Evolutionary conservation across 257 asterid genomes (phyloP).

Genomic region (Ilex aquifolium): DNA sequence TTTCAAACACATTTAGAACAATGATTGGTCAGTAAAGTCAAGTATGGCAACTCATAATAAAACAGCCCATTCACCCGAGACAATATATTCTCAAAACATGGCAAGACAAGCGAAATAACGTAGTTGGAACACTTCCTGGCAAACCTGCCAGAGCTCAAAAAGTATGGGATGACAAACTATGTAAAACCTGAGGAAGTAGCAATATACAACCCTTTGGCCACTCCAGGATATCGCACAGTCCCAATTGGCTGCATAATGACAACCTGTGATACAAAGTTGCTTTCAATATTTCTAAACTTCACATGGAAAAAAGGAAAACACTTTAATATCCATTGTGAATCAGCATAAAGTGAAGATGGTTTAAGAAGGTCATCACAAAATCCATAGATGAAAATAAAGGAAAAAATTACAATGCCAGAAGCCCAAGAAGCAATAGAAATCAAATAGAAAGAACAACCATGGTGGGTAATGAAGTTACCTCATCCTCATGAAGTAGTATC

Average conservation of each 20-base stretch:
- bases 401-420: conserved; percentile 5
- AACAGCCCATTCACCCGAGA: not conserved
- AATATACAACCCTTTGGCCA: conserved; percentile 88
- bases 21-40: conserved; percentile 7
- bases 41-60: not conserved
- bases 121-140: not conserved
- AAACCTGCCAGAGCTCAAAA: not conserved
- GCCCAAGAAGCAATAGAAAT: conserved; percentile 4
- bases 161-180: conserved; percentile 1
- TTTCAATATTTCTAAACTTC: not conserved
- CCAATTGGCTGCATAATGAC: conserved; percentile 87
- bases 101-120: not conserved
- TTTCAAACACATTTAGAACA: conserved; percentile 2
- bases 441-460: conserved; percentile 7
- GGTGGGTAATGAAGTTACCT: conserved; percentile 35
- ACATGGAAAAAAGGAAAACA: not conserved
- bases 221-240: conserved; percentile 81
- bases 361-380: not conserved
- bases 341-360: conserved; percentile 1
- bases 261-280: conserved; percentile 41
- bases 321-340: conserved; percentile 3
- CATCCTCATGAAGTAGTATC: conserved; percentile 50
- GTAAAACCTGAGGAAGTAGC: conserved; percentile 82
- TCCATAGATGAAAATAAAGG: not conserved
- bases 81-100: not conserved